Base-by-base conservation (phyloP, 164 flowering plant genomes). In the Cinnamomum micranthum region DNA sequence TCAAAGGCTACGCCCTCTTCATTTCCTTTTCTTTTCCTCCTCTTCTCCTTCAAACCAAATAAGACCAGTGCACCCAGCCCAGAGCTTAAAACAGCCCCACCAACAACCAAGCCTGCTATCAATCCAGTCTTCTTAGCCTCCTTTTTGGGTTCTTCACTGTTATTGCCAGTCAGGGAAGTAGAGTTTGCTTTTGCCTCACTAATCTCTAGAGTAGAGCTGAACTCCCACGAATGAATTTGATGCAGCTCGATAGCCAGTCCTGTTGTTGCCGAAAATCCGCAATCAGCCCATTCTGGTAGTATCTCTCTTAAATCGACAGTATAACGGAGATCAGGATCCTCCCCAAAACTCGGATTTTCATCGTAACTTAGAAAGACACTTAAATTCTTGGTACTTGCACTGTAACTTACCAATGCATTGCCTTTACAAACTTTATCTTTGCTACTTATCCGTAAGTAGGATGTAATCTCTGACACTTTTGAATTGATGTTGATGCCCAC, bases 401-500 rank as follows among this genome's bases (percentile, higher is more conserved):
- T 72, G 20, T 88, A 87, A 10, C 71, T 67, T 15, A 87, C 73
- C 84, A 75, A 72, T 70, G 81, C 86, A 3, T 79, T 73, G 0
- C 71, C 74, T 11, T 0, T 70, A 0, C 13, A 19, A 1, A 84
- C 87, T 6, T 25, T 65, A 13, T 4, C 68, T 1, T 79, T 79
- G 58, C 31, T 65, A 62, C 68, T 74, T 2, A 4, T 14, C 88
- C 87, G 85, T 52, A 76, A 35, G 17, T 22, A 28, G 47, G 55
- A 74, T 0, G 66, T 55, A 9, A 60, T 41, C 10, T 41, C 68
- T 0, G 89, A 86, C 10, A 41, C 69, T 41, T 82, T 70, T 9
- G 84, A 77, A 35, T 84, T 80, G 23, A 87, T 22, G 65, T 87
- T 64, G 59, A 88, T 82, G 58, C 89, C 87, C 0, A 87, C 80